Percentiles rank a stretch among this genome's conserved stretches.
These are phyloP conservation scores for Boletellus sp. DNA, from an alignment of 768 basidiomycete species.

Conservation along the genomic window DNA sequence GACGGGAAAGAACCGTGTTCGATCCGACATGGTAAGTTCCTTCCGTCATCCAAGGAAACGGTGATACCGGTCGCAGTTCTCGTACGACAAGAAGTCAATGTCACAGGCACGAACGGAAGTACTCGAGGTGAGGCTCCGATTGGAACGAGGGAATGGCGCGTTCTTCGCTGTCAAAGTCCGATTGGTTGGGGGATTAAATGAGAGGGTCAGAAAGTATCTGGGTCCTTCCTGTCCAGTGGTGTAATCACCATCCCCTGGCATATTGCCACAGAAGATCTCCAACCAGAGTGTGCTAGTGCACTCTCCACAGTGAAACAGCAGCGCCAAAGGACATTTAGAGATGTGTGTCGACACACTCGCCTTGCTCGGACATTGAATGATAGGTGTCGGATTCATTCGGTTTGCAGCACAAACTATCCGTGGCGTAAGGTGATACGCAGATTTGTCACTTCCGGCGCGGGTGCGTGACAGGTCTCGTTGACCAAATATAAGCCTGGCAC, in stretches of 20 bases:
- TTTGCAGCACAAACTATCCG: neutral
- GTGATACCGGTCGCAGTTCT: slow-evolving; percentile 5
- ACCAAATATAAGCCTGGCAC: neutral
- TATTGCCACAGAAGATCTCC: slow-evolving; percentile 4
- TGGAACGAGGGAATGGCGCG: slow-evolving; percentile 5
- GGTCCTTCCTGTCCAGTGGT: neutral
- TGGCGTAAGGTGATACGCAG: neutral
- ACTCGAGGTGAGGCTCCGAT: slow-evolving; percentile 6
- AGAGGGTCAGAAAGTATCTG: slow-evolving; percentile 1
- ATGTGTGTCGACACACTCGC: neutral
- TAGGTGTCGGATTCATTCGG: neutral
- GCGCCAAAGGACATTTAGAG: neutral
- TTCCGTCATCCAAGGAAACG: slow-evolving; percentile 12
- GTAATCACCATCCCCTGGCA: neutral
- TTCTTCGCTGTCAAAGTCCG: slow-evolving; percentile 5
- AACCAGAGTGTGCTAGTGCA: too few relatives aligned
- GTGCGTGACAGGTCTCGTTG: neutral
- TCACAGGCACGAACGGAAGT: slow-evolving; percentile 3
- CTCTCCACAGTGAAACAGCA: neutral
- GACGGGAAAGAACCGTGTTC: slow-evolving; percentile 2
- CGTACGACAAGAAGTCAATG: slow-evolving; percentile 11
- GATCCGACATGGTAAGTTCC: neutral
- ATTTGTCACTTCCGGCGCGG: neutral
- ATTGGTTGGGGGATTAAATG: neutral
- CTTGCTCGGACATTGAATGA: slow-evolving; percentile 3